phyloP scores from a whole-genome alignment of 148 eudicot species.

The Arbutus unedo region DNA sequence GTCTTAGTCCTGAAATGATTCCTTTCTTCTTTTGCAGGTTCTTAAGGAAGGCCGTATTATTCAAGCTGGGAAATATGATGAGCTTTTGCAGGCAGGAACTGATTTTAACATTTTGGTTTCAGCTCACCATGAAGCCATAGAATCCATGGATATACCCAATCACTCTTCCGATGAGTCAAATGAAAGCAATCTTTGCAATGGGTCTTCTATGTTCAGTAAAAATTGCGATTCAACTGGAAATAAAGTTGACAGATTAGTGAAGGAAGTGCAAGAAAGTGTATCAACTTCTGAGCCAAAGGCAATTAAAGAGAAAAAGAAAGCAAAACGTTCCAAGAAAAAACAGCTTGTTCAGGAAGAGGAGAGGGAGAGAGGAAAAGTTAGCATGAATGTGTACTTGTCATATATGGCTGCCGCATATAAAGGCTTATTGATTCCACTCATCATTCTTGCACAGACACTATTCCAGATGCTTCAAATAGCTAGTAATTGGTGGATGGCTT shows the following conservation, averaged over 20 bases:
- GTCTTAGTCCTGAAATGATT: not conserved
- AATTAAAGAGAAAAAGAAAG: constrained; percentile 81
- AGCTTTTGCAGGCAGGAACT: constrained; percentile 82
- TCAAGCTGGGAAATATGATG: constrained; percentile 88
- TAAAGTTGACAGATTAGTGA: constrained; percentile 32
- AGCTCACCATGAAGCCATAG: constrained; percentile 93
- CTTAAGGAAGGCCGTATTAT: constrained; percentile 80
- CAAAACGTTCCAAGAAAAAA: constrained; percentile 73
- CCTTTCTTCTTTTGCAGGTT: constrained; percentile 43
- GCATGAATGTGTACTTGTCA: constrained; percentile 79
- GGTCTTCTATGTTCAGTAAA: constrained; percentile 28
- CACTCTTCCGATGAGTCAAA: constrained; percentile 66
- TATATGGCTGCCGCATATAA: constrained; percentile 93
- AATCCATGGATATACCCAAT: constrained; percentile 69
- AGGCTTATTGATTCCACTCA: constrained; percentile 75
- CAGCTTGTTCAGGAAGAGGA: constrained; percentile 97
- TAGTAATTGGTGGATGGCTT: constrained; percentile 99
- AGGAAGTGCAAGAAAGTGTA: constrained; percentile 53
- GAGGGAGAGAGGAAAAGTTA: constrained; percentile 79
- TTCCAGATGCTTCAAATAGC: constrained; percentile 92
- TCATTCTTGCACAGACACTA: constrained; percentile 70
- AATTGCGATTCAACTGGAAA: constrained; percentile 36
- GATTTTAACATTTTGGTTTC: constrained; percentile 68
- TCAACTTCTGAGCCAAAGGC: constrained; percentile 57
- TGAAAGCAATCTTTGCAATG: constrained; percentile 29